A percentile compares a stretch with the other conserved stretches of the same genome.
Evolutionary conservation across 108 stramenopile species (phyloP).

Genomic region (Pseudonitzschia multiseries): DNA sequence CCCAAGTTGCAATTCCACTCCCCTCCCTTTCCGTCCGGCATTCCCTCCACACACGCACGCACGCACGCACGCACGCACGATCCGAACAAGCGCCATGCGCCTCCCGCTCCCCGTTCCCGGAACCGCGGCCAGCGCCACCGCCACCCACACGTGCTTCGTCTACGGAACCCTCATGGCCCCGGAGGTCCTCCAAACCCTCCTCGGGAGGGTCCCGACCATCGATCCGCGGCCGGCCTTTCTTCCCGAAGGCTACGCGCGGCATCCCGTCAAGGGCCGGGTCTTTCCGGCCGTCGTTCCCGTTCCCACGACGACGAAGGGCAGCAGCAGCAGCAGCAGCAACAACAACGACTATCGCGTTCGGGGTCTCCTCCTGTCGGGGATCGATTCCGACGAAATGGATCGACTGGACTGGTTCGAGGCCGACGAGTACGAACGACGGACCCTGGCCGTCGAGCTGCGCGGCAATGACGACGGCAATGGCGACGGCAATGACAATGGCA

Average conservation of each 20-base stretch:
- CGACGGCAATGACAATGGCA: no score
- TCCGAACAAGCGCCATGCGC: not conserved
- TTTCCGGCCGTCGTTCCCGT: slow-evolving; percentile 63
- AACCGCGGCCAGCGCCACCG: not conserved
- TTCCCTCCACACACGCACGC: no score
- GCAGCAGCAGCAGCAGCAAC: not conserved
- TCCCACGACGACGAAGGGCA: not conserved
- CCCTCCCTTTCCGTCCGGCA: no score
- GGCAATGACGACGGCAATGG: not conserved
- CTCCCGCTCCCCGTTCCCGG: not conserved
- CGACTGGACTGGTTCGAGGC: slow-evolving; percentile 72
- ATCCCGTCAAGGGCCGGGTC: slow-evolving; percentile 54
- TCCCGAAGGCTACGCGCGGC: slow-evolving; percentile 34
- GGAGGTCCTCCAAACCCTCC: slow-evolving; percentile 48
- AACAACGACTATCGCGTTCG: slow-evolving; percentile 18
- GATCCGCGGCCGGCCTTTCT: slow-evolving; percentile 24
- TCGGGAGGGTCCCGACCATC: slow-evolving; percentile 37
- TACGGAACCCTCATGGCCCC: slow-evolving; percentile 72
- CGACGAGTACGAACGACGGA: slow-evolving; percentile 52
- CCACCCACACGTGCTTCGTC: slow-evolving; percentile 38
- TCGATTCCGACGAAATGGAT: slow-evolving; percentile 44
- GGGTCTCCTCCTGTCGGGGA: slow-evolving; percentile 44
- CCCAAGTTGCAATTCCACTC: no score
- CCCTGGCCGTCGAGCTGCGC: slow-evolving; percentile 29
- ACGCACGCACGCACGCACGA: no score